These are phyloP conservation scores for Starmerella floricola DNA, from an alignment of 805 yeast genomes.

Conservation along the genomic window DNA sequence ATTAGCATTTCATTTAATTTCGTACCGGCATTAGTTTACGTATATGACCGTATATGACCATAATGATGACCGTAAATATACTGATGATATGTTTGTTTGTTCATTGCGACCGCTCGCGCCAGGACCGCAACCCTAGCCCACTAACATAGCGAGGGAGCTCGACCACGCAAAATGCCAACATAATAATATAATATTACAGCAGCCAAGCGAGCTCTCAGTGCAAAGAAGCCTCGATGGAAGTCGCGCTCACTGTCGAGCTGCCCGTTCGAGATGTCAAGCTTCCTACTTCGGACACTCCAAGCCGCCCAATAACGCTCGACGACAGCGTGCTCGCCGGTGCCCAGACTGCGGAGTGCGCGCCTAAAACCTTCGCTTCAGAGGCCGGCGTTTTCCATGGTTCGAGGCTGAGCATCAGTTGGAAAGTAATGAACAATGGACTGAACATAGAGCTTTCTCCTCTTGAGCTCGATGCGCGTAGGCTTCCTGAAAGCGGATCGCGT, in stretches of 20 bases:
- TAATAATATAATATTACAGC: too few relatives aligned
- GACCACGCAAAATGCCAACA: neutral
- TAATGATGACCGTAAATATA: too few relatives aligned
- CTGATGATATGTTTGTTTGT: too few relatives aligned
- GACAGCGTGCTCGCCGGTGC: neutral
- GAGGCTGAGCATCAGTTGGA: constrained; percentile 11
- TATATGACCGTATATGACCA: too few relatives aligned
- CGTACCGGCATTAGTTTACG: too few relatives aligned
- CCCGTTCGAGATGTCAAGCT: constrained; percentile 1
- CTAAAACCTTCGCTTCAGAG: constrained; percentile 2
- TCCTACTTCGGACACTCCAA: constrained; percentile 1
- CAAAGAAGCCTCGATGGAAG: constrained; percentile 4
- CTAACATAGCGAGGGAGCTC: too few relatives aligned
- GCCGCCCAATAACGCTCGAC: constrained; percentile 4
- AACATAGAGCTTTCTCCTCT: constrained; percentile 16
- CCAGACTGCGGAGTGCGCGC: neutral
- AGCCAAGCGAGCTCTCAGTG: too few relatives aligned
- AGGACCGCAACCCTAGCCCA: too few relatives aligned
- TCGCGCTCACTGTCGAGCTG: constrained; percentile 3
- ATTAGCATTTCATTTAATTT: too few relatives aligned
- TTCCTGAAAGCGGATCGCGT: constrained; percentile 15
- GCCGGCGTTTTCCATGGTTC: constrained; percentile 13
- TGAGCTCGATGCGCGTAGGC: constrained; percentile 9
- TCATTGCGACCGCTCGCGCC: too few relatives aligned
- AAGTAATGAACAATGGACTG: constrained; percentile 3